Base-by-base conservation (phyloP, 257 asterid species). In the Solanum corneliomulleri region DNA sequence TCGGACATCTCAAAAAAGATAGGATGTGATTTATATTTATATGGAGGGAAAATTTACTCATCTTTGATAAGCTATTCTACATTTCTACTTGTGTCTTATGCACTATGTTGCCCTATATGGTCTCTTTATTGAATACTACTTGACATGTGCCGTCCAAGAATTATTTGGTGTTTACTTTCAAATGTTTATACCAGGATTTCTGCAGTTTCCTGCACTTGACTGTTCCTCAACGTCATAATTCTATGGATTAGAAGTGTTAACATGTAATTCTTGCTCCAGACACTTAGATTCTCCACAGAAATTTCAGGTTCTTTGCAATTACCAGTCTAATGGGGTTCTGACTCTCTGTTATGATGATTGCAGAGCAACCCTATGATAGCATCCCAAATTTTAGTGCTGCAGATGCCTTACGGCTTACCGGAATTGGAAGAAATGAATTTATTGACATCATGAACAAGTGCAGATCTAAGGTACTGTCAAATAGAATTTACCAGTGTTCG, bases 301-400 rank as follows among this genome's bases (percentile, higher is more conserved):
- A 49, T 31, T 45, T 81, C 29, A 81, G 70, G 70, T 81, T 81
- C 70, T 31, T 81, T 31, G 85, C 47, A 81, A 31, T 81, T 81
- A 60, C 85, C 21, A 29, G 85, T 81, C 85, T 52, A 18, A 11
- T 20, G 85, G 85, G 70, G 29, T 49, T 72, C 75, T 86, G 56
- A 47, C 62, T 35, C 69, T 37, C 84, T 86, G 82, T 35, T 74
- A 27, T 49, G 42, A 71, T 90, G 88, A 90, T 76, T 94, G 96
- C 98, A 97, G 99, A 97, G 90, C 99, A 97, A 96, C 99, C 99
- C 21, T 97, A 97, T 68, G 99, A 97, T 88, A 97, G 99, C 91
- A 97, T 97, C 88, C 99, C 99, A 71, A 97, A 97, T 92, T 97
- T 97, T 91, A 97, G 98, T 74, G 99, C 99, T 58, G 99, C 99